Base-by-base conservation (phyloP, 169 alveolate genomes). In the Ichthyophthirius multifiliis region DNA sequence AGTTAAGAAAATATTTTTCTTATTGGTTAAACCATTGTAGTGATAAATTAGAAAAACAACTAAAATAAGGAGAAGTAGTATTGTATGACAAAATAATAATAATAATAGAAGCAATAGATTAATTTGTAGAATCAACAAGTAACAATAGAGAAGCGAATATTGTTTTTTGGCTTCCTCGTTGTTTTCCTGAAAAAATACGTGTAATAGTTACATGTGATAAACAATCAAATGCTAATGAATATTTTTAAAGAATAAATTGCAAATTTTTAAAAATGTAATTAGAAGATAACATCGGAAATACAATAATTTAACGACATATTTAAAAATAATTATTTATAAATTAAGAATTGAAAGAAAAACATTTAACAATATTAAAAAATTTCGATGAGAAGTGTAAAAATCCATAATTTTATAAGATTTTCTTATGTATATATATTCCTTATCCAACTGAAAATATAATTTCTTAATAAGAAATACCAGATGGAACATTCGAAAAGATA, bases 101-200 rank as follows among this genome's bases (percentile, higher is more conserved):
- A 7, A 84, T 88, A 4, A 37, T 88, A 15, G 93, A 88, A 30
- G 93, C 90, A 7, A 63, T 82, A 20, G 89, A 88, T 65, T 76
- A 84, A 35, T 88, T 88, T 62, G 64, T 76, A 12, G 92, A 87
- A 37, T 47, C 74, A 20, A 82, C 78, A 34, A 67, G 75, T 1
- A 44, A 44, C n/a, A n/a, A n/a, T 4, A 82, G 84, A 37, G 93
- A 88, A 43, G 88, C 93, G 7, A 73, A 67, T 39, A 67, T 81
- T 15, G 86, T 86, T 15, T 88, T 83, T 31, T 88, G 93, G 93
- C 46, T 88, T 9, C 93, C 93, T n/a, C 48, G 83, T 64, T 80
- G 77, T 32, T 88, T 83, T 46, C 93, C 93, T 15, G 67, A 80
- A 16, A 75, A 83, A 30, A 76, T 88, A 4, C 83, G 76, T 32